Conservation (phyloP, 2,329 filamentous ascomycete genomes). For the Fonsecaea monophora region DNA sequence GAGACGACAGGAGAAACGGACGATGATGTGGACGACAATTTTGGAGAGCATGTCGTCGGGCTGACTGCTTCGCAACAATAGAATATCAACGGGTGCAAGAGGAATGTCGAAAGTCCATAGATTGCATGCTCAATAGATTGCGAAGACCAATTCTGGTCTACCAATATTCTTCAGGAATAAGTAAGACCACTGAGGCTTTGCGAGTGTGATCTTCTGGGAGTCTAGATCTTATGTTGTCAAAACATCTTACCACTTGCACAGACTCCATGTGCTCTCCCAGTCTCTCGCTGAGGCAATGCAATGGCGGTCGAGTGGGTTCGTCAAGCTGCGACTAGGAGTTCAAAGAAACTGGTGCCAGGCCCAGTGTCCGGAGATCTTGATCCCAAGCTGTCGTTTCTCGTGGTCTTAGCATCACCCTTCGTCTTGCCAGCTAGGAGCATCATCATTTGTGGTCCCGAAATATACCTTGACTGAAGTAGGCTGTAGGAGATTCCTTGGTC, state of each 20-base stretch:
- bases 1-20: slow-evolving; percentile 17
- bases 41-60: slow-evolving; percentile 19
- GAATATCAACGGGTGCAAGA: background rate
- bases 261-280: background rate
- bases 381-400: background rate
- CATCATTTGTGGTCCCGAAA: background rate
- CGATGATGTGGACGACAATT: slow-evolving; percentile 8
- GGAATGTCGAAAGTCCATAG: background rate
- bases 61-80: slow-evolving; percentile 14
- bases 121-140: background rate
- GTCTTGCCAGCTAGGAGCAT: background rate
- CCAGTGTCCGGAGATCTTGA: background rate
- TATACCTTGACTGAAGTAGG: background rate
- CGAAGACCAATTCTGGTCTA: background rate
- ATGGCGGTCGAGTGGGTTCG: background rate
- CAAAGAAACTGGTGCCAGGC: background rate
- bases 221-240: background rate
- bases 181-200: background rate
- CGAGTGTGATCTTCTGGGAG: background rate
- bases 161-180: background rate
- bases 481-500: background rate
- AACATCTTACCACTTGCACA: background rate
- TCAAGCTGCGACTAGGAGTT: background rate
- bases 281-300: background rate
- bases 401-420: background rate